Base-by-base conservation (phyloP, 202 grass and related monocot genomes). In the Carex sylvatica region DNA sequence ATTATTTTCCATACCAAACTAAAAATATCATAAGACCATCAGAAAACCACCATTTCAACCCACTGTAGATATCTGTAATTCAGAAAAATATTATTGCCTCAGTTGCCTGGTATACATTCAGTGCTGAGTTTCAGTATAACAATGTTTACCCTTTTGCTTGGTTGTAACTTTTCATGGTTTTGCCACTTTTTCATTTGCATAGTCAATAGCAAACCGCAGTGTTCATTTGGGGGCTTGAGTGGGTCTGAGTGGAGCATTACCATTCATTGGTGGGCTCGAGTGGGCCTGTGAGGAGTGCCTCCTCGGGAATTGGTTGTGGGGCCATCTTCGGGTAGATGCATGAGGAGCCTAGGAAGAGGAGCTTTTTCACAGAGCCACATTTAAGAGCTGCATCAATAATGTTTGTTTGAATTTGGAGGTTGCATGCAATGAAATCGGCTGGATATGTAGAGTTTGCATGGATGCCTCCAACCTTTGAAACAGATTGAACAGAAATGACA, bases 391-490 rank as follows among this genome's bases (percentile, higher is more conserved):
- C 91, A 70, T 84, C 68, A 53, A 97, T 83, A 24, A 97, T 88
- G 84, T 94, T 94, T 4, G 84, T 78, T 88, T 91, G 92, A 85
- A 97, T 94, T 83, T 84, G 88, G 52, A 91, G 90, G 87, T 97
- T 97, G 72, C 80, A 76, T 26, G 86, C 89, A 47, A 97, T 87
- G 89, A 89, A 97, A 60, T 97, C 91, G 6, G 86, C 91, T 6
- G 91, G 94, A 78, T 88, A 86, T 16, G 91, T 85, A 7, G 94
- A 89, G 94, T 89, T 97, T 9, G 94, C 91, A 84, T 90, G 91
- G 80, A 97, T 88, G 31, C 91, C 91, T 80, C 91, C 89, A 33
- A 97, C 94, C 91, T 94, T 94, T 63, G 38, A 38, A 53, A 77
- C 16, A 82, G 4, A 82, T 56, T 6, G 2, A 69, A 22, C 42